Evolutionary conservation across 768 basidiomycete species (phyloP).

Genomic region (Leucocoprinus leucothites): DNA sequence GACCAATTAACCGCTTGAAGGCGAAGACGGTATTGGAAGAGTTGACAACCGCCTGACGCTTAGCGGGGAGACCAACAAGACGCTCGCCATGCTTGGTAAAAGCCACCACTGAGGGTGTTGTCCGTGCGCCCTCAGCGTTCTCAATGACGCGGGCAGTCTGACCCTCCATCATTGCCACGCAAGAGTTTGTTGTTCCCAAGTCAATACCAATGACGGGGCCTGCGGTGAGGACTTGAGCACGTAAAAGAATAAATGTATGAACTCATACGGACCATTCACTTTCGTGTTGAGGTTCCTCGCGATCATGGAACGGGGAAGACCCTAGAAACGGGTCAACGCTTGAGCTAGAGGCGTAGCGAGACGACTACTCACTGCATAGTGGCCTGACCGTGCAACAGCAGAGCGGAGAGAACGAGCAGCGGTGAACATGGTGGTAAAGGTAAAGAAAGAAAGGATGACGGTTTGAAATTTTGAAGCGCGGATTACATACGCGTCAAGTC

Average conservation of each 20-base stretch:
- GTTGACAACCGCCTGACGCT: conserved; percentile 97
- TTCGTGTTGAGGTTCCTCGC: conserved; percentile 96
- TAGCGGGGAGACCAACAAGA: conserved; percentile 92
- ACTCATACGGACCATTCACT: conserved; percentile 66
- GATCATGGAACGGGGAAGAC: conserved; percentile 67
- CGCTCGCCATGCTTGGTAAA: conserved; percentile 99
- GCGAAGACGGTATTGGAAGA: conserved; percentile 90
- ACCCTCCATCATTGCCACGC: conserved; percentile 94
- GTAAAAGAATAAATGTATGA: conserved; percentile 3
- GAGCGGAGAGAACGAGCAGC: conserved; percentile 62
- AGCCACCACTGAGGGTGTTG: conserved; percentile 97
- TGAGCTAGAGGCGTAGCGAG: not conserved
- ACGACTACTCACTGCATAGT: conserved; percentile 51
- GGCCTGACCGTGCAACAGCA: conserved; percentile 56
- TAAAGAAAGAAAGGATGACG: conserved; percentile 29
- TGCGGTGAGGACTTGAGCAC: conserved; percentile 20
- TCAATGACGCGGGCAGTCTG: conserved; percentile 93
- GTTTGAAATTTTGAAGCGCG: conserved; percentile 14
- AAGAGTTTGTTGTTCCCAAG: conserved; percentile 91
- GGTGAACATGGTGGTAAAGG: conserved; percentile 66
- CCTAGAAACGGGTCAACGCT: conserved; percentile 34
- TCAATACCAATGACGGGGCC: conserved; percentile 96
- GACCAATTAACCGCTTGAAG: conserved; percentile 93
- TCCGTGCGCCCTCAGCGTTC: conserved; percentile 96
- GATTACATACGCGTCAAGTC: conserved; percentile 14